These are phyloP conservation scores for Chrysoporthe deuterocubensis DNA, from an alignment of 2,329 filamentous ascomycete genomes.

Conservation along the genomic window DNA sequence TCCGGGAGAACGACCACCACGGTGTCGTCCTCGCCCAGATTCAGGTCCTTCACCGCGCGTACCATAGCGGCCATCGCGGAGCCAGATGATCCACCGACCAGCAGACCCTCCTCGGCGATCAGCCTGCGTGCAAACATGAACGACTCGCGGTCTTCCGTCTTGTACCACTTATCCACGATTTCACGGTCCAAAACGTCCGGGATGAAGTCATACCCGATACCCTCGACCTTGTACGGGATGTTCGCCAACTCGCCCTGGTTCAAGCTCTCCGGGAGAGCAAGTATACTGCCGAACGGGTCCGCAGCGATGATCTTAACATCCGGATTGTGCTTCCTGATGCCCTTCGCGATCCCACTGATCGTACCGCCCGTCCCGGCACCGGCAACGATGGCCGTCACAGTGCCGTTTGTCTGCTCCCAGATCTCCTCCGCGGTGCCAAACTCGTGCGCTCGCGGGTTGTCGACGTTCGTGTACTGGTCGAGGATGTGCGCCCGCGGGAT, in stretches of 20 bases:
- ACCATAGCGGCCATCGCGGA: constrained; percentile 86
- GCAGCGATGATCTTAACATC: constrained; percentile 88
- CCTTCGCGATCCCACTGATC: constrained; percentile 85
- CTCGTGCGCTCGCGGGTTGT: constrained; percentile 95
- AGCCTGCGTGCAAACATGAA: constrained; percentile 88
- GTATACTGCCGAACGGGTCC: constrained; percentile 88
- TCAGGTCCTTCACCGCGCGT: constrained; percentile 74
- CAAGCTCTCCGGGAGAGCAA: constrained; percentile 78
- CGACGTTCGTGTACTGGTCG: constrained; percentile 89
- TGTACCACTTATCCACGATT: constrained; percentile 92
- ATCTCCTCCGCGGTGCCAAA: constrained; percentile 94
- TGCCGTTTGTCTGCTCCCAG: constrained; percentile 86
- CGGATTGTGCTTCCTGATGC: constrained; percentile 84
- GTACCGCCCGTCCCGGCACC: constrained; percentile 96
- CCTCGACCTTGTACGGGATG: constrained; percentile 94
- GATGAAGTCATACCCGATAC: constrained; percentile 98
- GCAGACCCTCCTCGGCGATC: constrained; percentile 90
- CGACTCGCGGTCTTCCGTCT: constrained; percentile 91
- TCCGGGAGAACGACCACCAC: constrained; percentile 92
- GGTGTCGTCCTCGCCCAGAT: constrained; percentile 80
- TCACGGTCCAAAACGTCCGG: constrained; percentile 87
- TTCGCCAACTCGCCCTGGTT: constrained; percentile 78
- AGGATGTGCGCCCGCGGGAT: constrained; percentile 96
- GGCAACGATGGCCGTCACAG: constrained; percentile 81
- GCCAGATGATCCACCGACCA: constrained; percentile 92